A percentile compares a stretch with the other conserved stretches of the same genome.
Conservation (phyloP, 768 basidiomycete genomes). For the Tephrocybe rancida region DNA sequence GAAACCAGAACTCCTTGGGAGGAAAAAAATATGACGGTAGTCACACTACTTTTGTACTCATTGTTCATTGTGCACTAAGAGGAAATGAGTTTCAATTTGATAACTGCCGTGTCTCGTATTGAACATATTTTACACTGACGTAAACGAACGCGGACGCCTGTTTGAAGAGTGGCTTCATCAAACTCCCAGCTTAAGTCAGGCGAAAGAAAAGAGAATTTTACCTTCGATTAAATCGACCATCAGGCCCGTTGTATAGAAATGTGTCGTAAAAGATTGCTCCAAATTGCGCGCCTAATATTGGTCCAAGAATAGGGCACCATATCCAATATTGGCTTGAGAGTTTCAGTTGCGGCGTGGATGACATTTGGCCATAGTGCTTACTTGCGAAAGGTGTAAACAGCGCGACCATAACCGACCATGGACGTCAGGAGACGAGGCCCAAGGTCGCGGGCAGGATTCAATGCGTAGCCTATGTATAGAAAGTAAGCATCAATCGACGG, state of each 20-base stretch:
- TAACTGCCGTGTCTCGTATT: too few relatives aligned
- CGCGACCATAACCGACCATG: slow-evolving; percentile 68
- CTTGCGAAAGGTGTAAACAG: slow-evolving; percentile 43
- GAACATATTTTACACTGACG: background rate
- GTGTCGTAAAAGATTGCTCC: slow-evolving; percentile 63
- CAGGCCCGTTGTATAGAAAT: slow-evolving; percentile 59
- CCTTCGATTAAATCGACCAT: slow-evolving; percentile 54
- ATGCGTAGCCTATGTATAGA: slow-evolving; percentile 28
- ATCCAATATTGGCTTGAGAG: slow-evolving; percentile 67
- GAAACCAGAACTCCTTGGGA: too few relatives aligned
- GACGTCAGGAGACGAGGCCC: slow-evolving; percentile 73
- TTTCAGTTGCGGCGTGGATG: background rate
- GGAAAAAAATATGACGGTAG: too few relatives aligned
- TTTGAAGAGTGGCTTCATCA: background rate
- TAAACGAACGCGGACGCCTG: background rate
- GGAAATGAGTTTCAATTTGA: too few relatives aligned
- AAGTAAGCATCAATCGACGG: slow-evolving; percentile 1
- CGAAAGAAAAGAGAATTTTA: slow-evolving; percentile 26
- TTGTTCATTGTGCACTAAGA: too few relatives aligned
- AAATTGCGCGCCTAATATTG: slow-evolving; percentile 59
- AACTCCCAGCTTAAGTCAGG: background rate
- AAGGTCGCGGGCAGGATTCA: slow-evolving; percentile 41
- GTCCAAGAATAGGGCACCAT: slow-evolving; percentile 66
- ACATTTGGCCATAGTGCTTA: slow-evolving; percentile 30
- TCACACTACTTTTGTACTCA: too few relatives aligned